Evolutionary conservation across 192 early-diverging fungal species (phyloP).

Genomic region (Obelidium mucronatum): DNA sequence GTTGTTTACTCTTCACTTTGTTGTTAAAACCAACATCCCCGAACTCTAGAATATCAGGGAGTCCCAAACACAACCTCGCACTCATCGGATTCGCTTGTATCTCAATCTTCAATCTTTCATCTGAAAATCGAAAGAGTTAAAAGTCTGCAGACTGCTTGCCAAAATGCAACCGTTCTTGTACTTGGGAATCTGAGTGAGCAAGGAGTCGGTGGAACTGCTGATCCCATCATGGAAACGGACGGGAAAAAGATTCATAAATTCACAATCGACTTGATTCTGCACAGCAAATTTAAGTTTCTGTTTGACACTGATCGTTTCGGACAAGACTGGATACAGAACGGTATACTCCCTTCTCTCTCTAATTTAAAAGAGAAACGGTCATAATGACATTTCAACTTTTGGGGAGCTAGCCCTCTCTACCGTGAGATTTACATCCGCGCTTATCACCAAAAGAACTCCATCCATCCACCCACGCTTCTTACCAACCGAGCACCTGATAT

Average conservation of each 20-base stretch:
- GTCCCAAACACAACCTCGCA: not conserved
- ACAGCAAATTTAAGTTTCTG: conserved; percentile 1
- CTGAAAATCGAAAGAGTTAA: not conserved
- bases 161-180: not conserved
- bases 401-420: not conserved
- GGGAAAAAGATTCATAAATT: not conserved
- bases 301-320: not conserved
- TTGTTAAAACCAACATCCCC: not conserved
- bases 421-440: not conserved
- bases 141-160: not conserved
- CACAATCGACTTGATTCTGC: conserved; percentile 13
- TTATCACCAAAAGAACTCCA: conserved; percentile 2
- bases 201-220: not conserved
- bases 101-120: not conserved
- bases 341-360: not conserved
- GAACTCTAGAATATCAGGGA: not conserved
- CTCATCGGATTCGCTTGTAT: not conserved
- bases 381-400: too few relatives aligned
- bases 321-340: not conserved
- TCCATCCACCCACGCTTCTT: not conserved
- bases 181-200: not conserved
- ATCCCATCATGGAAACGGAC: not conserved
- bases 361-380: not conserved
- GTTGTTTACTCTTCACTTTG: too few relatives aligned
- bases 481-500: conserved; percentile 1